A percentile compares a stretch with the other conserved stretches of the same genome.
Conservation (phyloP, 2,329 filamentous ascomycete species). For the Fusarium coffeatum region DNA sequence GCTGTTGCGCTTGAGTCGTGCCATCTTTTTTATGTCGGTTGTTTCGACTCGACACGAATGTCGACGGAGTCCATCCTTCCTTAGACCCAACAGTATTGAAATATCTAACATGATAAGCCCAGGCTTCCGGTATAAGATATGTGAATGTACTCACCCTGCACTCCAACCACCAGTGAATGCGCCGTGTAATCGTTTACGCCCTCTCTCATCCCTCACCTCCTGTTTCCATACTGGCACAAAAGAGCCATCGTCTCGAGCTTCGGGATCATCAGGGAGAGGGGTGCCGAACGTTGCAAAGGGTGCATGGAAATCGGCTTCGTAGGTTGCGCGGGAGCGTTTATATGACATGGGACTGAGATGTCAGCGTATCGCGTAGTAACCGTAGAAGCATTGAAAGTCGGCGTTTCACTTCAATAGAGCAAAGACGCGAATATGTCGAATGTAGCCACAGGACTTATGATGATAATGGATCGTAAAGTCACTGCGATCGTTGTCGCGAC, state of each 20-base stretch:
- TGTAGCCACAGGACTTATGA: conserved; percentile 1
- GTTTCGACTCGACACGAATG: conserved; percentile 89
- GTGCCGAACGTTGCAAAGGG: conserved; percentile 87
- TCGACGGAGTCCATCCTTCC: conserved; percentile 94
- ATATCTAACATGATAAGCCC: conserved; percentile 68
- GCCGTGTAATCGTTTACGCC: conserved; percentile 90
- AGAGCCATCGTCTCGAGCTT: conserved; percentile 86
- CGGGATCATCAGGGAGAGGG: conserved; percentile 82
- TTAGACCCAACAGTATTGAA: conserved; percentile 99
- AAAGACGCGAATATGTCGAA: background rate
- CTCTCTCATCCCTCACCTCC: conserved; percentile 92
- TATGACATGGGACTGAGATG: conserved; percentile 68
- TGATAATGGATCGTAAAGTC: conserved; percentile 20
- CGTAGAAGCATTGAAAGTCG: conserved; percentile 26
- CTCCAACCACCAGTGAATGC: conserved; percentile 97
- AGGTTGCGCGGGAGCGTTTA: conserved; percentile 83
- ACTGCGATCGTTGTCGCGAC: conserved; percentile 22
- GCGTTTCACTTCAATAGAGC: background rate
- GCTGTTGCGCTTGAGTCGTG: conserved; percentile 67
- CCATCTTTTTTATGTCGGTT: conserved; percentile 81
- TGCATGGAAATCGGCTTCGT: conserved; percentile 79
- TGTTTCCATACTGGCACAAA: conserved; percentile 98
- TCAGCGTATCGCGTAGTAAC: conserved; percentile 9
- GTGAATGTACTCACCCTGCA: conserved; percentile 77
- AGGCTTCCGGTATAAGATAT: background rate